Base-by-base conservation (phyloP, 495 filamentous ascomycete genomes). In the Arthonia radiata region DNA sequence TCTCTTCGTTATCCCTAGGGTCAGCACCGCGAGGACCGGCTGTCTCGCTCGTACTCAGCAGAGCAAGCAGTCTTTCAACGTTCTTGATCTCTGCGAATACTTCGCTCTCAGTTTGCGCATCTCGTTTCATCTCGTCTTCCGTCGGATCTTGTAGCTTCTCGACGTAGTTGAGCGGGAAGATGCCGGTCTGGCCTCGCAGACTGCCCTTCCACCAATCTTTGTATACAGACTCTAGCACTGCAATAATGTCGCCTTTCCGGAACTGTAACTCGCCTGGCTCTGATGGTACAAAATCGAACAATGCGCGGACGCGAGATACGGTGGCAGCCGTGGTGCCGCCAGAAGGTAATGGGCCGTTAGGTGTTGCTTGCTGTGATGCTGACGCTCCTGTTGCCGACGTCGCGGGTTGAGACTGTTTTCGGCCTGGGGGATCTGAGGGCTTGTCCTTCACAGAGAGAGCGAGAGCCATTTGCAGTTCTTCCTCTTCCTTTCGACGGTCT, bases 141-240 rank as follows among this genome's bases (percentile, higher is more conserved):
- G 86, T 94, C 2, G 86, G 86, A 37, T 97, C 86, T 18, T 81
- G 63, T 27, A 97, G 56, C 48, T 97, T 97, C 49, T 97, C 86
- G 13, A 97, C 89, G 47, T 97, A 97, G 49, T 97, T 97, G 28
- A 97, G 61, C 15, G 86, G 86, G 49, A 97, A 97, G 36, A 97
- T 97, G 33, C 86, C 86, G 10, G 79, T 93, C 43, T 93, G 79
- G 4, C 86, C 86, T 44, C 77, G 65, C 34, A 94, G 49, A 24
- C 80, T 89, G 3, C 86, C 86, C 41, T 90, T 89, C 86, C 86
- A 97, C 86, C 86, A 97, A 52, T 97, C 86, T 48, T 94, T 97
- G 46, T 86, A 97, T 3, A 94, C 86, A 4, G 78, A 90, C 46
- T 94, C 89, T 13, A 97, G 57, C 9, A 97, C 86, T 6, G 89